A percentile compares a stretch with the other conserved stretches of the same genome.
Evolutionary conservation across 441 rosid species (phyloP).

Genomic region (Bruguiera hainesii): DNA sequence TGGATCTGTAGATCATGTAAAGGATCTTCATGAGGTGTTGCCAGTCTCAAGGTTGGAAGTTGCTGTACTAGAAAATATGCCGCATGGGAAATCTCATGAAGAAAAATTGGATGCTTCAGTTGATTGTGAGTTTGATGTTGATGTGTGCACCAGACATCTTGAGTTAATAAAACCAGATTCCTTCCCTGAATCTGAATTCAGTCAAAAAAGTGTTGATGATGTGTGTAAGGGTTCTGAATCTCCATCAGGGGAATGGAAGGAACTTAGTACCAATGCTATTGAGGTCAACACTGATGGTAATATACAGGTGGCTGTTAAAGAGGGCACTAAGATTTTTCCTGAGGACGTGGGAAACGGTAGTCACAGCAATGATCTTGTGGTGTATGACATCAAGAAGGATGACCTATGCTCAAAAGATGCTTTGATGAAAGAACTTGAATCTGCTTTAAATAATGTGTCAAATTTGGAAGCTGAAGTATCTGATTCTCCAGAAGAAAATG

Average conservation of each 20-base stretch:
- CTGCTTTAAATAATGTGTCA: slow-evolving; percentile 53
- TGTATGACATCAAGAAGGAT: slow-evolving; percentile 31
- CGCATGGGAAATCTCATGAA: slow-evolving; percentile 51
- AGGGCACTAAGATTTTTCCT: slow-evolving; percentile 28
- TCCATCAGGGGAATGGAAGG: slow-evolving; percentile 28
- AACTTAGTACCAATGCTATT: slow-evolving; percentile 15
- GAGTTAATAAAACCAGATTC: slow-evolving; percentile 34
- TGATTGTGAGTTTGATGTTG: slow-evolving; percentile 39
- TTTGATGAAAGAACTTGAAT: slow-evolving; percentile 74
- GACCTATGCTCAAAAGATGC: slow-evolving; percentile 49
- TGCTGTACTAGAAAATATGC: slow-evolving; percentile 30
- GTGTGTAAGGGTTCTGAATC: slow-evolving; percentile 38
- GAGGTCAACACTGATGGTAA: slow-evolving; percentile 19
- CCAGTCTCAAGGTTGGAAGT: slow-evolving; percentile 49
- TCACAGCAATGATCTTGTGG: slow-evolving; percentile 23
- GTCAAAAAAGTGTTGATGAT: slow-evolving; percentile 30
- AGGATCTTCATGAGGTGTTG: slow-evolving; percentile 76
- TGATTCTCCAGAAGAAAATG: slow-evolving; percentile 53
- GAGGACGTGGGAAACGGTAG: slow-evolving; percentile 22
- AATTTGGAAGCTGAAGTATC: slow-evolving; percentile 49
- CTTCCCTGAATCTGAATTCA: slow-evolving; percentile 21
- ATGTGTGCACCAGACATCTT: slow-evolving; percentile 31
- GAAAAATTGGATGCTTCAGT: slow-evolving; percentile 41
- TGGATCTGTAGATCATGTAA: slow-evolving; percentile 45
- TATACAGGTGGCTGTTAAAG: slow-evolving; percentile 27